Evolutionary conservation across 2,329 filamentous ascomycete genomes (phyloP).

Genomic region (Fusarium concolor): DNA sequence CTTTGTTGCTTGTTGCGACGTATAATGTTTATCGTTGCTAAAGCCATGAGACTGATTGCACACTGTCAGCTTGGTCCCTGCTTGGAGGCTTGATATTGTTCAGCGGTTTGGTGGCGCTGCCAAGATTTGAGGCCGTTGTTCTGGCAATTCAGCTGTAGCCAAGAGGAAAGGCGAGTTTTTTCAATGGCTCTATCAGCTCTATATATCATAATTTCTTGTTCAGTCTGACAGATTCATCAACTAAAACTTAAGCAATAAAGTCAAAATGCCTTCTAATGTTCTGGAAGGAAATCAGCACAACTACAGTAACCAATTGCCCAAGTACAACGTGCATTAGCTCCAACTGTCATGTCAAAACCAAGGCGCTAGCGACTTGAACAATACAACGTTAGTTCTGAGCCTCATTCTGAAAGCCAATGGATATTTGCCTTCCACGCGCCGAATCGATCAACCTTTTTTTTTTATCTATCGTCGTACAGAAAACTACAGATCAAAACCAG

Average conservation of each 20-base stretch:
- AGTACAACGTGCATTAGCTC: not conserved
- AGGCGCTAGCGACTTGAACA: not conserved
- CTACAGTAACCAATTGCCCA: not conserved
- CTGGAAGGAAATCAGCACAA: not conserved
- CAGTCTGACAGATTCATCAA: not conserved
- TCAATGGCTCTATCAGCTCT: not conserved
- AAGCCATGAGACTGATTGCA: not conserved
- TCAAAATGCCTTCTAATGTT: not conserved
- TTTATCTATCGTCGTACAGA: not conserved
- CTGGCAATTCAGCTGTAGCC: not conserved
- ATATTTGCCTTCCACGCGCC: slow-evolving; percentile 12
- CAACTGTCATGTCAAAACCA: not conserved
- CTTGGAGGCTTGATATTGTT: slow-evolving; percentile 25
- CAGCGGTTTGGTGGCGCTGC: slow-evolving; percentile 7
- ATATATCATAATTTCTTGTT: not conserved
- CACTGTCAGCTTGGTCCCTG: not conserved
- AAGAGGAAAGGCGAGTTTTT: not conserved
- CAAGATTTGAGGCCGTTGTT: slow-evolving; percentile 5
- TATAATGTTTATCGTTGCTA: not conserved
- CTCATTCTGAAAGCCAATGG: not conserved
- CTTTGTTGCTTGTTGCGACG: not conserved
- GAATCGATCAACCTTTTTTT: not conserved
- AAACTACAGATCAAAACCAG: not conserved
- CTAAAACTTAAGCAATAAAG: not conserved
- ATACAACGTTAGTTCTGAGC: slow-evolving; percentile 11